Base-by-base conservation (phyloP, 257 asterid species). In the Solanum piurae region DNA sequence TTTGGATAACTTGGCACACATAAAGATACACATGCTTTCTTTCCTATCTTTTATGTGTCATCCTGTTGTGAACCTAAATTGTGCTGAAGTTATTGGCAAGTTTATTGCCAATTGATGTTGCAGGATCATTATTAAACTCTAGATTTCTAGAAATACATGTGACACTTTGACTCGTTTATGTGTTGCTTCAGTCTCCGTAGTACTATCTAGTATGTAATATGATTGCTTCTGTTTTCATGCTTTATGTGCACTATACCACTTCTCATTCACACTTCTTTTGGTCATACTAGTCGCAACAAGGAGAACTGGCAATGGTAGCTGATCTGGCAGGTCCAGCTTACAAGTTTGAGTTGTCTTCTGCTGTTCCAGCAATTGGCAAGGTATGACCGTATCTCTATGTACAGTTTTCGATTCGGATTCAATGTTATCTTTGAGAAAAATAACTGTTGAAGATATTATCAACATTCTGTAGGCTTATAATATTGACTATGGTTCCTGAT, bases 231-330 rank as follows among this genome's bases (percentile, higher is more conserved):
- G 71, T 36, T 66, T 64, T 38, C 77, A 62, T 49, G 23, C 14
- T 88, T 18, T 55, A 9, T 73, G 46, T 36, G 29, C 44, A 29
- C 72, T 76, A 79, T 42, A 14, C 38, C 25, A 25, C 34, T 23
- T 29, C 87, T 89, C 87, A 9, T 87, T 92, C 85, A 85, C 76
- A n/a, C 33, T 87, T 27, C 29, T 90, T 85, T 8, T 83, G 44
- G 88, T 34, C 42, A 38, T 75, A 58, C 21, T 90, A 96, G 99
- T 94, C 94, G 77, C 93, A 89, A 76, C 98, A 93, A 91, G 98
- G 99, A 88, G 98, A 97, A 91, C 89, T 95, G 86, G 90, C 98
- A 21, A 86, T 95, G 94, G 94, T 93, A 88, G 98, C 96, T 49
- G 98, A 97, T 91, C 93, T 95, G 89, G 94, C 95, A 1, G 92